Evolutionary conservation across 192 early-diverging fungal genomes (phyloP), one percentile per base, ranked within the genome.

Genomic region (Kickxella alabastrina): DNA sequence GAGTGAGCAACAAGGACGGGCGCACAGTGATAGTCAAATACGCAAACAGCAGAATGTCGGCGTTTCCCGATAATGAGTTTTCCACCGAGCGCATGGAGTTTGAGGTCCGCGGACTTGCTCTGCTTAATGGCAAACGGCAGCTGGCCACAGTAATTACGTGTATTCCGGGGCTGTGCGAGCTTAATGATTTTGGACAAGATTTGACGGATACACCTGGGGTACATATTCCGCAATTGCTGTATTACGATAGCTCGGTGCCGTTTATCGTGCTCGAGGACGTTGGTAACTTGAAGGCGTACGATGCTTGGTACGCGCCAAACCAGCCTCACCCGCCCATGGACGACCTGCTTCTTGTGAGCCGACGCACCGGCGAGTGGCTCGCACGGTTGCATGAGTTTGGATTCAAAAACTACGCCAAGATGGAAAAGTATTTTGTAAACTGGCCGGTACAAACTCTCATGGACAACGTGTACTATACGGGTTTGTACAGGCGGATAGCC

Each of bases 251-350:
- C 3, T 17, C 34, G 1, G 32, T 36, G 10, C 53, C 42, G 7
- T 68, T 68, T 52, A 24, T 68, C 17, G 24, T 68, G 5, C 49
- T 68, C 6, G 65, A 68, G 39, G 65, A 68, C 15, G 17, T 68
- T 7, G 57, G 57, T 25, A 10, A 35, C 15, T 58, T 50, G 17
- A 28, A 41, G 26, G 19, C 38, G 0, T 68, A 56, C 39, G 54
- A 68, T 19, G 14, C 4, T 15, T 61, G 57, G 52, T 52, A 24
- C 31, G 40, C 8, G 10, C 32, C 48, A 10, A 29, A 32, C n/a
- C 48, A 39, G 15, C 19, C 41, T n/a, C 1, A 23, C n/a, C 18
- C 21, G 31, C 39, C 47, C 1, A 12, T 23, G 0, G 31, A 50
- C 5, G 14, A 46, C 1, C 58, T 53, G 18, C 27, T 52, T 7